Base-by-base conservation (phyloP, 2,329 filamentous ascomycete species). In the Botrytis paeoniae region DNA sequence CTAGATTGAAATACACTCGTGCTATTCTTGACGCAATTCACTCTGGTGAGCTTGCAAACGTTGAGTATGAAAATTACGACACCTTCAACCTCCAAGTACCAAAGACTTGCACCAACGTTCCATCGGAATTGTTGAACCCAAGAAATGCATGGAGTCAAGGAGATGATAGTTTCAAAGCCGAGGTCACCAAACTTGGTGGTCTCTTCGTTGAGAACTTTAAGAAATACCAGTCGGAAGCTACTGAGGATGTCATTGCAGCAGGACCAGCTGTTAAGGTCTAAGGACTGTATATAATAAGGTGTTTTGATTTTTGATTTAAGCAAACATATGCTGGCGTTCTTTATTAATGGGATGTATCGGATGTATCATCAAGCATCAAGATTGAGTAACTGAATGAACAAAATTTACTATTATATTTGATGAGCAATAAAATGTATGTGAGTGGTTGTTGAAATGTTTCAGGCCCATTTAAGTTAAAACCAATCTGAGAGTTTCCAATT, bases 1-100 rank as follows among this genome's bases (percentile, higher is more conserved):
- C 65, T 59, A 81, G 80, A 76, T 89, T 98, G 83, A 98, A 98
- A 87, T 99, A 98, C 88, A 99, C 96, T 57, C 95, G 96, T 80
- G 95, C 96, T 80, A 98, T 99, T 83, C 91, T 99, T 79, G 95
- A 99, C 84, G 93, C 95, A 82, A 98, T 99, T 85, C 96, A 99
- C 91, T 95, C 90, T 70, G 96, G 96, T 79, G 94, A 97, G 85
- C 93, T 99, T 78, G 94, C 94, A 81, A 93, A 97, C 80, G 92
- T 89, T 76, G 92, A 97, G 84, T 99, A 93, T 85, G 96, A 99
- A 88, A 94, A 86, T 78, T 99, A 99, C 86, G 94, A 94, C 59
- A 91, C 94, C 77, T 99, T 99, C 91, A 97, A 98, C 88, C 92
- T 99, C 73, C 89, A 92, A 81, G 94, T 99, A n/a, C 96, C 96